A percentile compares a stretch with the other conserved stretches of the same genome.
phyloP scores from a whole-genome alignment of 208 protist species.

The Trypanosoma conorhini region DNA sequence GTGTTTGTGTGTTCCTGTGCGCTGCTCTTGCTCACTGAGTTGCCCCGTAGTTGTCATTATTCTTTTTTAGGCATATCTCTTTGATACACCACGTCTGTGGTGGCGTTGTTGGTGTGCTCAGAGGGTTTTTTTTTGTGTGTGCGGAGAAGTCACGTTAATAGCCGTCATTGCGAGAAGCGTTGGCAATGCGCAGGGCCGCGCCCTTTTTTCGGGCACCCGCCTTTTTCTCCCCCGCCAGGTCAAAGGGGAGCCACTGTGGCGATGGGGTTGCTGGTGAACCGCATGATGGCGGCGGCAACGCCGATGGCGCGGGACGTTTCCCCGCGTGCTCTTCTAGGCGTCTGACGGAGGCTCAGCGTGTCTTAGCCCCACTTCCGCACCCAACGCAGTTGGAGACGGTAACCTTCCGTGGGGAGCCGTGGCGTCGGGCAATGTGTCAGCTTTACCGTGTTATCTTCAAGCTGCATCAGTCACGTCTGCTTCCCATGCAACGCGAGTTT shows the following conservation, averaged over 20 bases:
- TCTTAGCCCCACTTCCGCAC: conserved; percentile 52
- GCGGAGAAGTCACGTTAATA: not conserved
- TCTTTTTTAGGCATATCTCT: not conserved
- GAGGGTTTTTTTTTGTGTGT: conserved; percentile 7
- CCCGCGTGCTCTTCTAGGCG: not conserved
- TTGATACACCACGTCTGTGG: not conserved
- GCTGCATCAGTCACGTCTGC: conserved; percentile 80
- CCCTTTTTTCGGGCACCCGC: not conserved
- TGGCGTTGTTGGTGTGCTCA: not conserved
- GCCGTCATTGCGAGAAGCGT: not conserved
- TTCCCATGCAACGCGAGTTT: conserved; percentile 72
- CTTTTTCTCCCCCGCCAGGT: not conserved
- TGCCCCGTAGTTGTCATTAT: not conserved
- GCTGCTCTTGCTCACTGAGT: too few species aligned
- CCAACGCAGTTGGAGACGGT: conserved; percentile 50
- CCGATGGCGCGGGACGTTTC: not conserved
- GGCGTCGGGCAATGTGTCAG: conserved; percentile 60
- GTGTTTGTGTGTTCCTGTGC: not conserved
- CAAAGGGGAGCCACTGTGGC: not conserved
- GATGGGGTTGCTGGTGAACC: not conserved
- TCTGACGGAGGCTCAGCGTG: not conserved
- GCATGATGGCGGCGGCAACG: not conserved
- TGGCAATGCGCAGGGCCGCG: not conserved
- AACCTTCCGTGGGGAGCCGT: conserved; percentile 49
- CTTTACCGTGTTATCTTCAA: conserved; percentile 82